These are phyloP conservation scores for Rutidosis leptorrhynchoides DNA, from an alignment of 129 eudicot species.

Conservation along the genomic window DNA sequence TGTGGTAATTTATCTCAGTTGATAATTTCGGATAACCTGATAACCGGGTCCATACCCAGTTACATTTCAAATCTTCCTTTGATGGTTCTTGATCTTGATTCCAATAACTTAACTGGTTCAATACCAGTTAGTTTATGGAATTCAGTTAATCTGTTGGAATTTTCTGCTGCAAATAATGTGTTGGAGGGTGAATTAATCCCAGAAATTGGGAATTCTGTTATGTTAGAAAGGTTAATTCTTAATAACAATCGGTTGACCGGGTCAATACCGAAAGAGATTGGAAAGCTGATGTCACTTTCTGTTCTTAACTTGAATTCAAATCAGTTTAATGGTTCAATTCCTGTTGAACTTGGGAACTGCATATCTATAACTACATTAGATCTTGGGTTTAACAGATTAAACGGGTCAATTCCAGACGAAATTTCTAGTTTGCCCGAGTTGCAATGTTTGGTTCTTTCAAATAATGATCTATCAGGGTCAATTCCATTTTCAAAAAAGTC, in stretches of 20 bases:
- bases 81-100: slow-evolving; percentile 66
- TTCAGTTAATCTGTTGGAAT: slow-evolving; percentile 47
- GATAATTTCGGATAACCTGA: slow-evolving; percentile 50
- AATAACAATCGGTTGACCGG: slow-evolving; percentile 44
- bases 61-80: slow-evolving; percentile 55
- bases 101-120: slow-evolving; percentile 57
- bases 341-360: slow-evolving; percentile 51
- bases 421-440: slow-evolving; percentile 46
- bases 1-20: slow-evolving; percentile 54
- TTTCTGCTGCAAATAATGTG: slow-evolving; percentile 61
- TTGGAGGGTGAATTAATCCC: slow-evolving; percentile 45
- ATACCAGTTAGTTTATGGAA: slow-evolving; percentile 56
- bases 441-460: slow-evolving; percentile 58
- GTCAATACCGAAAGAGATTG: slow-evolving; percentile 49
- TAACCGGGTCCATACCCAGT: slow-evolving; percentile 51
- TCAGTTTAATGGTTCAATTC: slow-evolving; percentile 45
- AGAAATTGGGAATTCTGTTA: slow-evolving; percentile 43
- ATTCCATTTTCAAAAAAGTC: slow-evolving; percentile 50
- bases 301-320: slow-evolving; percentile 58
- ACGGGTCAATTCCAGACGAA: slow-evolving; percentile 55
- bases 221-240: slow-evolving; percentile 47
- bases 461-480: slow-evolving; percentile 52
- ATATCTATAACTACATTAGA: slow-evolving; percentile 50
- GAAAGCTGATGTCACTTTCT: slow-evolving; percentile 44
- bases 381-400: slow-evolving; percentile 47